phyloP scores from a whole-genome alignment of 805 yeast species.

The Wickerhamomyces bisporus region DNA sequence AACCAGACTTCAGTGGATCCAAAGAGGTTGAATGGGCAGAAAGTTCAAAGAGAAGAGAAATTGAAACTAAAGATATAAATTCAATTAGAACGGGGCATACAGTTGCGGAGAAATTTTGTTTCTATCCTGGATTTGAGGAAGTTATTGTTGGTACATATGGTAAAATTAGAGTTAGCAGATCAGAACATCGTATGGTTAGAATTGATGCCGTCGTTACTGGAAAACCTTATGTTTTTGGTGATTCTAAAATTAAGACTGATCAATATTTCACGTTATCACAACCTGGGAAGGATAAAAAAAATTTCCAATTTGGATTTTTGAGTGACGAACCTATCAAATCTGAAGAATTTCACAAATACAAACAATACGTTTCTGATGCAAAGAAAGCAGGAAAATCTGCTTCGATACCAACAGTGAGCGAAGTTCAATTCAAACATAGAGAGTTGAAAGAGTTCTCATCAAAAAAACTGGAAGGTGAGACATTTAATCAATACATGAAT shows the following conservation, averaged over 20 bases:
- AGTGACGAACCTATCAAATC: slow-evolving; percentile 70
- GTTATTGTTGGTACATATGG: slow-evolving; percentile 72
- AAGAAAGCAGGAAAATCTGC: slow-evolving; percentile 25
- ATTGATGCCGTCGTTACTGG: slow-evolving; percentile 58
- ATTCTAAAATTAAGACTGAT: slow-evolving; percentile 39
- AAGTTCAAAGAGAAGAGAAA: slow-evolving; percentile 35
- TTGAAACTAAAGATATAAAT: slow-evolving; percentile 63
- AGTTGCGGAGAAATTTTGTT: slow-evolving; percentile 67
- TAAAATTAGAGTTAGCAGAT: slow-evolving; percentile 67
- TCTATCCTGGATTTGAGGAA: slow-evolving; percentile 74
- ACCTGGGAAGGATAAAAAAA: slow-evolving; percentile 66
- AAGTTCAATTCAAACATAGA: slow-evolving; percentile 57
- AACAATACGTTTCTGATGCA: slow-evolving; percentile 53
- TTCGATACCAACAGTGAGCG: slow-evolving; percentile 57
- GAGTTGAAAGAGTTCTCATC: slow-evolving; percentile 60
- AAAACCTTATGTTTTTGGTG: slow-evolving; percentile 46
- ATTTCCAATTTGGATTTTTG: slow-evolving; percentile 71
- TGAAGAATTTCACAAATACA: slow-evolving; percentile 72
- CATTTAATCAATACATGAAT: slow-evolving; percentile 73
- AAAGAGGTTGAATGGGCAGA: slow-evolving; percentile 46
- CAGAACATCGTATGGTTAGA: slow-evolving; percentile 78
- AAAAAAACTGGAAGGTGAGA: slow-evolving; percentile 62
- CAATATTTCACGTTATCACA: slow-evolving; percentile 71
- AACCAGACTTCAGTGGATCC: slow-evolving; percentile 37
- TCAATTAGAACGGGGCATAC: slow-evolving; percentile 73